phyloP scores from a whole-genome alignment of 371 early-diverging fungal genomes.

The Coemansia sp. region DNA sequence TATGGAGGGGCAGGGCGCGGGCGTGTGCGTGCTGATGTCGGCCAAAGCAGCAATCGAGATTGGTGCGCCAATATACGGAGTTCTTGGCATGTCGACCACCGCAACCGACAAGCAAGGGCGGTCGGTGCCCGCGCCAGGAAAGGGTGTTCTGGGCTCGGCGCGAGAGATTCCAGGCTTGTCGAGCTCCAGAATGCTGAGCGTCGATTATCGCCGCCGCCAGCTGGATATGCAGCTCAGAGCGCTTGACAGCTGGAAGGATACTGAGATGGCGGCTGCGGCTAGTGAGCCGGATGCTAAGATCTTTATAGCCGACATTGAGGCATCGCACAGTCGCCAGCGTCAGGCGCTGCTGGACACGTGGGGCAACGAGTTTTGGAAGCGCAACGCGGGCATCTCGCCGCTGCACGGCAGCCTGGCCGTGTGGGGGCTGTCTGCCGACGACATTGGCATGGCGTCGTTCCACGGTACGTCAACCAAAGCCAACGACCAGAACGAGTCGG shows the following conservation, averaged over 20 bases:
- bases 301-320: conserved; percentile 58
- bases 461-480: conserved; percentile 96
- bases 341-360: conserved; percentile 76
- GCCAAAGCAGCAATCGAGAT: conserved; percentile 90
- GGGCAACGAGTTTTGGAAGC: conserved; percentile 84
- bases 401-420: conserved; percentile 88
- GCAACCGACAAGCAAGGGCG: conserved; percentile 97
- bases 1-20: conserved; percentile 94
- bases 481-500: conserved; percentile 96
- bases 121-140: conserved; percentile 92
- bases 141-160: conserved; percentile 83
- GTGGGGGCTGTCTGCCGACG: conserved; percentile 87
- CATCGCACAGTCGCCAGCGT: conserved; percentile 76
- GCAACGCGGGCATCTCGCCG: conserved; percentile 78
- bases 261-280: conserved; percentile 52
- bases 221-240: conserved; percentile 72
- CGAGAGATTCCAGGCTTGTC: conserved; percentile 29
- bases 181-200: conserved; percentile 72
- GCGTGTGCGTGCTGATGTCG: conserved; percentile 88
- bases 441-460: conserved; percentile 93
- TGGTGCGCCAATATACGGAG: conserved; percentile 93
- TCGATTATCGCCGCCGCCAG: conserved; percentile 86
- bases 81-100: conserved; percentile 87
- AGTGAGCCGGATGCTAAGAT: neutral
- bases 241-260: conserved; percentile 77